Conservation (phyloP, 139 green algal species). For the Chlamydomonas incerta region DNA sequence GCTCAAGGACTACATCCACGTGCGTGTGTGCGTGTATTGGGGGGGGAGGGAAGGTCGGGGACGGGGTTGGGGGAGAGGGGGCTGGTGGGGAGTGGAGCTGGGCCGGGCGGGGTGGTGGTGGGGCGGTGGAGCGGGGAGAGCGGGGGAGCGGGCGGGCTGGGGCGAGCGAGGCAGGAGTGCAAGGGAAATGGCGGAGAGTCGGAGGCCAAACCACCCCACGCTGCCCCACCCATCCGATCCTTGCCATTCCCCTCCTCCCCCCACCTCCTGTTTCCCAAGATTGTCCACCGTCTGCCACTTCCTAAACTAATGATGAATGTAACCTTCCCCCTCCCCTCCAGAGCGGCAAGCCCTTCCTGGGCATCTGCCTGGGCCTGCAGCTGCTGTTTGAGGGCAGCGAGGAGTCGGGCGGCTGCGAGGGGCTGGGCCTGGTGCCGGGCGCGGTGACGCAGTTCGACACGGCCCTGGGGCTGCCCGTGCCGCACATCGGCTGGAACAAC, state of each 20-base stretch:
- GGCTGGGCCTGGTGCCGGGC: conserved; percentile 93
- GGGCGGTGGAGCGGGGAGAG: too few species aligned
- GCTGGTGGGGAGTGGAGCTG: too few species aligned
- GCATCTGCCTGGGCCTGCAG: conserved; percentile 98
- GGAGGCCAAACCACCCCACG: too few species aligned
- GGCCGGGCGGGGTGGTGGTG: too few species aligned
- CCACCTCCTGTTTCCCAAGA: too few species aligned
- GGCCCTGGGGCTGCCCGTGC: conserved; percentile 85
- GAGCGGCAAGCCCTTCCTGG: conserved; percentile 90
- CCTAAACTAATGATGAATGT: too few species aligned
- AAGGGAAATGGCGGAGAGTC: too few species aligned
- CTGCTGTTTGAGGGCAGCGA: conserved; percentile 97
- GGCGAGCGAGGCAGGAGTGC: too few species aligned
- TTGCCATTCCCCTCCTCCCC: too few species aligned
- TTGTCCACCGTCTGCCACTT: too few species aligned
- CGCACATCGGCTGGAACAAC: conserved; percentile 99
- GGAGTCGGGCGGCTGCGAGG: conserved; percentile 95
- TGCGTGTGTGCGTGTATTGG: conserved; percentile 18
- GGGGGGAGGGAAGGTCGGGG: background rate
- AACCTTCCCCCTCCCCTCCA: conserved; percentile 39
- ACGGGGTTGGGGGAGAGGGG: background rate
- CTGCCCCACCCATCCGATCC: too few species aligned
- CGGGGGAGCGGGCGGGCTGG: too few species aligned
- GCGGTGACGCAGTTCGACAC: conserved; percentile 77
- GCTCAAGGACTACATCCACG: conserved; percentile 90